These are phyloP conservation scores for Senna tora DNA, from an alignment of 306 rosid genomes.

Conservation along the genomic window DNA sequence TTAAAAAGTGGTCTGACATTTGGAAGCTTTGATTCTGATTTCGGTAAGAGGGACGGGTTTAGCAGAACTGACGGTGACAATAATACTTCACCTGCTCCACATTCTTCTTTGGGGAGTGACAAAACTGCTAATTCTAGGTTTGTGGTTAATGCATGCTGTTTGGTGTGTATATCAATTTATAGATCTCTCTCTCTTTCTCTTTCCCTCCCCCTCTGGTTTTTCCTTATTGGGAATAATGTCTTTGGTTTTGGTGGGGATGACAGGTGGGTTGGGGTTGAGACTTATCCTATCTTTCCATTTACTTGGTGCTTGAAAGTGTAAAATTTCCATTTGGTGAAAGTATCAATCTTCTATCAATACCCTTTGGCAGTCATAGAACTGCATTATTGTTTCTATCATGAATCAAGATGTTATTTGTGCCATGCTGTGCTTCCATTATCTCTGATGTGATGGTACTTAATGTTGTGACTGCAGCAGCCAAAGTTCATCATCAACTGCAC, in stretches of 20 bases:
- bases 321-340: background rate
- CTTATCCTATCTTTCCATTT: background rate
- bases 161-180: background rate
- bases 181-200: background rate
- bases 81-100: conserved; percentile 37
- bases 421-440: conserved; percentile 6
- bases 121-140: conserved; percentile 63
- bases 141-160: conserved; percentile 42
- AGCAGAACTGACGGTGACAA: conserved; percentile 42
- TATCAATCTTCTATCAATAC: conserved; percentile 3
- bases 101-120: conserved; percentile 46
- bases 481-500: conserved; percentile 31
- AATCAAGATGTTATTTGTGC: conserved; percentile 9
- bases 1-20: conserved; percentile 74
- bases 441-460: background rate
- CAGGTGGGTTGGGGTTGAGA: conserved; percentile 6
- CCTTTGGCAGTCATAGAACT: background rate
- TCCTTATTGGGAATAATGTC: background rate
- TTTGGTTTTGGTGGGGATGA: background rate
- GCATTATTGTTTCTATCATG: background rate
- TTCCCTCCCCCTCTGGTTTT: background rate
- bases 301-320: background rate
- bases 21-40: conserved; percentile 69
- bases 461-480: conserved; percentile 44
- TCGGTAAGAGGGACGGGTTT: conserved; percentile 41